Conservation (phyloP, 2,329 filamentous ascomycete genomes). For the Trichoderma gracile region DNA sequence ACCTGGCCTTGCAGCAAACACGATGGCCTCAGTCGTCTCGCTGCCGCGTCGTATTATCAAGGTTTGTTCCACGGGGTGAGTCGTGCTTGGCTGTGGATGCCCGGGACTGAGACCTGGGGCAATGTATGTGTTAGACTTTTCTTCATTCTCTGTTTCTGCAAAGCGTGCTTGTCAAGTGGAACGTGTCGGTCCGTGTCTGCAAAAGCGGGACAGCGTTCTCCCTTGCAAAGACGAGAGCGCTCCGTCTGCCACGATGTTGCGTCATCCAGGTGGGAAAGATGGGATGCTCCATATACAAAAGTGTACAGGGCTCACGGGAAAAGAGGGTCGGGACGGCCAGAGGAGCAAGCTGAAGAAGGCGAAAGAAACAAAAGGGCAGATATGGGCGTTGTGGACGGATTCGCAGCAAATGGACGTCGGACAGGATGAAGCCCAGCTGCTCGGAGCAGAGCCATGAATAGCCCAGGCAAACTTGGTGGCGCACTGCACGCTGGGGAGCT, state of each 20-base stretch:
- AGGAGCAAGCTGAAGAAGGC: neutral
- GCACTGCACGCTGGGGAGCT: constrained; percentile 5
- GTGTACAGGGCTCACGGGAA: neutral
- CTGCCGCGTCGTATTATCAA: neutral
- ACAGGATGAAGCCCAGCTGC: too few species aligned
- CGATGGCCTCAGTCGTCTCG: neutral
- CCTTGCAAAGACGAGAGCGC: constrained; percentile 8
- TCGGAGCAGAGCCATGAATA: neutral
- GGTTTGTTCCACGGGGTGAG: too few species aligned
- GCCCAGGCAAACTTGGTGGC: constrained; percentile 1
- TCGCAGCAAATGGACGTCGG: neutral
- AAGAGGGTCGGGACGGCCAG: neutral
- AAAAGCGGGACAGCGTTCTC: constrained; percentile 15
- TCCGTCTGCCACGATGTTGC: constrained; percentile 13
- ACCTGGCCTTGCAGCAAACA: neutral
- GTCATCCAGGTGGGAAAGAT: neutral
- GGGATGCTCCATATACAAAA: too few species aligned
- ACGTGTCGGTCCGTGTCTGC: constrained; percentile 11
- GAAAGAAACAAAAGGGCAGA: neutral
- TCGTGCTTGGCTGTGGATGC: constrained; percentile 1
- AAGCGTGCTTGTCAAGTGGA: neutral
- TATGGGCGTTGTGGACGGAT: neutral
- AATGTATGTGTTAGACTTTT: constrained; percentile 22
- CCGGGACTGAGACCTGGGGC: constrained; percentile 22
- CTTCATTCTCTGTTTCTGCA: constrained; percentile 6